Conservation (phyloP, 495 filamentous ascomycete species). For the Penicillium steckii region DNA sequence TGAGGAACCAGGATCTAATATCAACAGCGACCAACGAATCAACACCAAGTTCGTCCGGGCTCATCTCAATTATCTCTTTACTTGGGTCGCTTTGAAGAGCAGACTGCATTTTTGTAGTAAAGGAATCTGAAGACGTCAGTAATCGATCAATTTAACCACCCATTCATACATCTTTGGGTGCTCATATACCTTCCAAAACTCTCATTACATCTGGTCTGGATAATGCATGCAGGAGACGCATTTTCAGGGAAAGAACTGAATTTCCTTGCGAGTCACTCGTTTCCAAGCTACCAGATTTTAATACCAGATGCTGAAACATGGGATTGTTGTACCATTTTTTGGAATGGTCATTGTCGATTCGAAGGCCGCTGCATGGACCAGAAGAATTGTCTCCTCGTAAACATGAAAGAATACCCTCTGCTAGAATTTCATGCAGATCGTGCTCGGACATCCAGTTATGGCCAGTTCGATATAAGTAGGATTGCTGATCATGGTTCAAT, state of each 20-base stretch:
- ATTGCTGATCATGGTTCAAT: conserved; percentile 24
- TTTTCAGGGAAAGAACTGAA: conserved; percentile 19
- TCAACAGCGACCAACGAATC: conserved; percentile 31
- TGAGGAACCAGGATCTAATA: conserved; percentile 36
- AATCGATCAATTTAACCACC: background rate
- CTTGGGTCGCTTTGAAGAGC: conserved; percentile 10
- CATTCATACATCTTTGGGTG: too few relatives aligned
- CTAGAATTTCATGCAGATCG: conserved; percentile 59
- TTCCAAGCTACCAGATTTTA: conserved; percentile 12
- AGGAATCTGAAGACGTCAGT: conserved; percentile 1
- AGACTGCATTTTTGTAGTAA: conserved; percentile 10
- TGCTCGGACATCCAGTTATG: conserved; percentile 53
- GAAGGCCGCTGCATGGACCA: conserved; percentile 18
- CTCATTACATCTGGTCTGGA: conserved; percentile 15
- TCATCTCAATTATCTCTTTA: conserved; percentile 20
- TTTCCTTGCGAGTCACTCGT: conserved; percentile 17
- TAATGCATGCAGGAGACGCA: conserved; percentile 17
- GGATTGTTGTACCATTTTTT: conserved; percentile 35
- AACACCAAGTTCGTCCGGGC: conserved; percentile 30
- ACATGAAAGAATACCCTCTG: conserved; percentile 49
- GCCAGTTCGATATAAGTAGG: conserved; percentile 21
- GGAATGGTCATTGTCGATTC: conserved; percentile 24
- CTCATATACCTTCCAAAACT: conserved; percentile 8
- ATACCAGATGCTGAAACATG: conserved; percentile 26
- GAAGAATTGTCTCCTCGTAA: conserved; percentile 1